Conservation (phyloP, 768 basidiomycete species). For the Brasilioporus rufonigricans region DNA sequence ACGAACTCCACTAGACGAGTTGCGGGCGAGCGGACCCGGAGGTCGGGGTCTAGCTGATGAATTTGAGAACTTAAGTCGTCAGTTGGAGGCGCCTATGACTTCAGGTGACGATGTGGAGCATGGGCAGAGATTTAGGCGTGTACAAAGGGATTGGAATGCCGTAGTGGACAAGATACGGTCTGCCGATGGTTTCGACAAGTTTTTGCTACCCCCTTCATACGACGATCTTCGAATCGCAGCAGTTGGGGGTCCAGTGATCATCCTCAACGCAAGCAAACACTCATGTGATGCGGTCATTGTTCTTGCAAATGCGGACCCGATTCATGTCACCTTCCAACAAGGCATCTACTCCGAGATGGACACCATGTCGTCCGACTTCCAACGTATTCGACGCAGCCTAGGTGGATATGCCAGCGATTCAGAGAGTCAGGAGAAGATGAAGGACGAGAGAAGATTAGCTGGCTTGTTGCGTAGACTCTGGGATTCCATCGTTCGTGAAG, state of each 20-base stretch:
- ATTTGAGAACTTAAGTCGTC: conserved; percentile 19
- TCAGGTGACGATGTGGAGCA: conserved; percentile 7
- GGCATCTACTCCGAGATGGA: conserved; percentile 4
- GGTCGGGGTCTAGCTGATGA: conserved; percentile 15
- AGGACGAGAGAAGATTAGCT: conserved; percentile 2
- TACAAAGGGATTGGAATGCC: conserved; percentile 25
- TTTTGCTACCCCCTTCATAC: conserved; percentile 14
- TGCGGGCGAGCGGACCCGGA: conserved; percentile 10
- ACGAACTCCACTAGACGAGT: conserved; percentile 24
- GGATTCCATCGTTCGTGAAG: conserved; percentile 23
- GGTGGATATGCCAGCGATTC: neutral
- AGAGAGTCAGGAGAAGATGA: neutral
- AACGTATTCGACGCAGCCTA: neutral
- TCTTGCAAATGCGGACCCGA: conserved; percentile 6
- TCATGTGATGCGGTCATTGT: conserved; percentile 26
- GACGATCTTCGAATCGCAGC: conserved; percentile 18
- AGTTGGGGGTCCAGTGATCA: conserved; percentile 30
- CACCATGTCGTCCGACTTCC: conserved; percentile 3
- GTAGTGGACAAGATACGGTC: conserved; percentile 26
- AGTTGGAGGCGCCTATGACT: conserved; percentile 18
- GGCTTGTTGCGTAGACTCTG: conserved; percentile 23
- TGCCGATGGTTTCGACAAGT: conserved; percentile 21
- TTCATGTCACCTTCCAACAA: conserved; percentile 12
- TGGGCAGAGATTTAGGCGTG: conserved; percentile 16
- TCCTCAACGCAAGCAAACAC: conserved; percentile 30